phyloP scores from a whole-genome alignment of 768 basidiomycete genomes.

The Tricholoma terreum region DNA sequence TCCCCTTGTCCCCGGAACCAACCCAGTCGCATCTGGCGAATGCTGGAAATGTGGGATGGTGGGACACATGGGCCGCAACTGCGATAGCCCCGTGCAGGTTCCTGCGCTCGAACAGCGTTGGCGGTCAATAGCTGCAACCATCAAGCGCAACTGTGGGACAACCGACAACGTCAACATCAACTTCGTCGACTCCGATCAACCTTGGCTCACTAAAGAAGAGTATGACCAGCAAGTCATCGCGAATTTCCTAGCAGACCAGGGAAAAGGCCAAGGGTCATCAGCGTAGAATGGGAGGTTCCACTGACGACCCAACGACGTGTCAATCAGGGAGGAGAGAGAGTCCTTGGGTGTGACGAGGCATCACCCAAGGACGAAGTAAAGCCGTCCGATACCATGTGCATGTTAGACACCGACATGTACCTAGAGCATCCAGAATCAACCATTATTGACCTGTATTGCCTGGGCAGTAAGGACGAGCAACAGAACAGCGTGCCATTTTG shows the following conservation, averaged over 20 bases:
- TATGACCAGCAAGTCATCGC: no score
- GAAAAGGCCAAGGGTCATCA: no score
- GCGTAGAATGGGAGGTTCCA: no score
- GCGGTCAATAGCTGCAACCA: conserved; percentile 15
- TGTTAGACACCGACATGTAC: neutral
- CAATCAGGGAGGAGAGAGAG: neutral
- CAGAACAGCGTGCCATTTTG: neutral
- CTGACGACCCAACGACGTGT: no score
- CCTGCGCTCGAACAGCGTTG: conserved; percentile 14
- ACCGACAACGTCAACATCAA: conserved; percentile 5
- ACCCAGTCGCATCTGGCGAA: no score
- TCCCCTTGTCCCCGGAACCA: no score
- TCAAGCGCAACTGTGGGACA: neutral
- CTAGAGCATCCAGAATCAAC: neutral
- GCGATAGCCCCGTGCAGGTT: conserved; percentile 1
- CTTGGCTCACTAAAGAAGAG: no score
- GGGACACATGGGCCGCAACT: conserved; percentile 9
- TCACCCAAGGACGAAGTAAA: no score
- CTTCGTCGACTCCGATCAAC: neutral
- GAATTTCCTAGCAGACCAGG: neutral
- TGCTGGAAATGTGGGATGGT: conserved; percentile 4
- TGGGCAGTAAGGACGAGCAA: neutral
- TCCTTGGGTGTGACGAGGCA: no score
- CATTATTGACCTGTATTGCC: neutral
- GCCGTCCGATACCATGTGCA: neutral